phyloP scores from a whole-genome alignment of 1,284 basidiomycete genomes.

The Pseudozyma flocculosa region DNA sequence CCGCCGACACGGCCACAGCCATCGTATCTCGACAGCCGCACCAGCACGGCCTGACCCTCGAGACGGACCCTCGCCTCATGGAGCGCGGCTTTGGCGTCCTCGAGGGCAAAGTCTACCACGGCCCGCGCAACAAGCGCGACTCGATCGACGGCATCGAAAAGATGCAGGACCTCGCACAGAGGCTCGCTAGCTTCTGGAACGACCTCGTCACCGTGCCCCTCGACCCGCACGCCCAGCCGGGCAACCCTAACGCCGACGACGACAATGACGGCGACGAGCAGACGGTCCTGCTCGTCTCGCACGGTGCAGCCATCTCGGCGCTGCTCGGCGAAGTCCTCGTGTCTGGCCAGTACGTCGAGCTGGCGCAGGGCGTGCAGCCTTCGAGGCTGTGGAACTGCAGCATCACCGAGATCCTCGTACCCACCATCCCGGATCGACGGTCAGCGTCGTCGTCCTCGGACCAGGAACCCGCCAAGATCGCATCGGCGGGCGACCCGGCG shows the following conservation, averaged over 20 bases:
- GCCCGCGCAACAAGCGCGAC: conserved; percentile 31
- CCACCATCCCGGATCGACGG: conserved; percentile 10
- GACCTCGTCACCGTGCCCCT: conserved; percentile 22
- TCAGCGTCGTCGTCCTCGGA: no score
- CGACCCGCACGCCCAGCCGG: neutral
- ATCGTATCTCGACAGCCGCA: conserved; percentile 1
- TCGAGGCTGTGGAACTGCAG: conserved; percentile 54
- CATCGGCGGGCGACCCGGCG: conserved; percentile 4
- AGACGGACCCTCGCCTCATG: conserved; percentile 42
- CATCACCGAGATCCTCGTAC: conserved; percentile 46
- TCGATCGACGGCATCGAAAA: conserved; percentile 49
- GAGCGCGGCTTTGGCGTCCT: conserved; percentile 51
- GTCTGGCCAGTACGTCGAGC: conserved; percentile 23
- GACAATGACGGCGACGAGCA: no score
- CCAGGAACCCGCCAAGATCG: neutral
- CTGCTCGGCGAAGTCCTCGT: conserved; percentile 46
- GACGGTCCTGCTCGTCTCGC: conserved; percentile 48
- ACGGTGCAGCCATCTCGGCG: conserved; percentile 49
- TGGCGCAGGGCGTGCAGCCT: conserved; percentile 15
- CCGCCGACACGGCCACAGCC: conserved; percentile 25
- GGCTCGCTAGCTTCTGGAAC: conserved; percentile 43
- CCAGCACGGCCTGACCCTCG: conserved; percentile 3
- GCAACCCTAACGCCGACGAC: neutral
- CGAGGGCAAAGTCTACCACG: conserved; percentile 43
- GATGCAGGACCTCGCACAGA: conserved; percentile 26